Base-by-base conservation (phyloP, 306 rosid species). In the Trifolium subterraneum region DNA sequence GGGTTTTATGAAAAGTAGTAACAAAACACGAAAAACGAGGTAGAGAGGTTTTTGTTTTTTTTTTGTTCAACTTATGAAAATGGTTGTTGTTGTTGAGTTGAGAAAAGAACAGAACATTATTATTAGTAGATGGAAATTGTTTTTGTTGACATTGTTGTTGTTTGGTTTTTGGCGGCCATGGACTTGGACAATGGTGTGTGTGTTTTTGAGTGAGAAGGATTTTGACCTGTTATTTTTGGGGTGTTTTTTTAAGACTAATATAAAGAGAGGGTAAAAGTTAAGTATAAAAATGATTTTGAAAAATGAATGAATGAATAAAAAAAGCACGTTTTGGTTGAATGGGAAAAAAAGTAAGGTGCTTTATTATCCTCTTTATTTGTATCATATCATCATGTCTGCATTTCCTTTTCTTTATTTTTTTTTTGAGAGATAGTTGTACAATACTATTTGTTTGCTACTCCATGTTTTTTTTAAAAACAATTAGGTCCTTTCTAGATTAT, bases 1-100 rank as follows among this genome's bases (percentile, higher is more conserved):
- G 82, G 80, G 62, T 85, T 83, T 82, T 84, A 83, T 14, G 87
- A 80, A 90, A 87, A 86, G 91, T 59, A 60, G 80, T 48, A 77
- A 81, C 54, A 58, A 82, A 75, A 80, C 97, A 81, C 96, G 89
- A 83, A 85, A 85, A 84, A 72, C 89, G 75, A 94, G 84, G 75
- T 3, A 65, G 72, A 38, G 20, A 51, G 71, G 33, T 63, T 78
- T 29, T 8, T 20, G 7, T 23, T 74, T 68, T 25, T 16, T 54
- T 33, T 22, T 79, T n/a, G n/a, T n/a, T 70, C 60, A 41, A 9
- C n/a, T 42, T 38, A 31, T 25, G 52, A 56, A 50, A 31, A 47
- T 12, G 60, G 59, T 70, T 50, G 81, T 68, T 27, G 4, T 31
- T 36, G 36, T 5, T 33, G 39, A 36, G 39, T 36, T 36, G 71